Base-by-base conservation (phyloP, 202 grass and related monocot genomes). In the Eragrostis tef region DNA sequence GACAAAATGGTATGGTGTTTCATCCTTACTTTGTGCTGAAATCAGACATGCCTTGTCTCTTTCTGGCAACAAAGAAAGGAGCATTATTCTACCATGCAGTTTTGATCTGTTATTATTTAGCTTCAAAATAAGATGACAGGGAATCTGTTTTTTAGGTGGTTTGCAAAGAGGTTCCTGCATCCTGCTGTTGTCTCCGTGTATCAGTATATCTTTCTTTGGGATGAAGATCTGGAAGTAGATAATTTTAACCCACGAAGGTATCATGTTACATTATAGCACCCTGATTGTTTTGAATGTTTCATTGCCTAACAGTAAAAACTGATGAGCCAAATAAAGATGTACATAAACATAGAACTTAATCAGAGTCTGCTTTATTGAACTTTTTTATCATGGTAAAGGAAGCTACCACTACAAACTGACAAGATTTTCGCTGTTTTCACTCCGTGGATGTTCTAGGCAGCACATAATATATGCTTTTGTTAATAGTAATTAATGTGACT, bases 121-220 rank as follows among this genome's bases (percentile, higher is more conserved):
- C 17, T 74, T 83, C 3, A 25, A 41, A 11, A 87, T 64, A 82
- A 80, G 21, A 75, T 84, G 45, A 54, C 36, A 77, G 50, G 9
- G 9, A 13, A 73, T 64, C 42, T 59, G 9, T 69, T 80, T 83
- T 88, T 64, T 88, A 97, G 94, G 92, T 97, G 94, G 94, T 94
- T 94, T 84, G 92, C 94, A 82, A 97, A 97, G 90, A 87, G 94
- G 50, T 97, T 97, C 75, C 92, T 97, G 42, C 94, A 94, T 71
- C 94, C 94, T 53, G 46, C 86, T 88, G 86, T 94, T 64, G 88
- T 97, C 58, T 94, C 92, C 25, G 86, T 73, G 49, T 97, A 97
- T 31, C 39, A 92, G 73, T 94, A 97, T 85, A 91, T 94, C 47
- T 97, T 97, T 78, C 78, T 97, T 85, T 97, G 94, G 94, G 90